A percentile compares a stretch with the other conserved stretches of the same genome.
phyloP scores from a whole-genome alignment of 768 basidiomycete genomes.

The Kondoa malvinella region DNA sequence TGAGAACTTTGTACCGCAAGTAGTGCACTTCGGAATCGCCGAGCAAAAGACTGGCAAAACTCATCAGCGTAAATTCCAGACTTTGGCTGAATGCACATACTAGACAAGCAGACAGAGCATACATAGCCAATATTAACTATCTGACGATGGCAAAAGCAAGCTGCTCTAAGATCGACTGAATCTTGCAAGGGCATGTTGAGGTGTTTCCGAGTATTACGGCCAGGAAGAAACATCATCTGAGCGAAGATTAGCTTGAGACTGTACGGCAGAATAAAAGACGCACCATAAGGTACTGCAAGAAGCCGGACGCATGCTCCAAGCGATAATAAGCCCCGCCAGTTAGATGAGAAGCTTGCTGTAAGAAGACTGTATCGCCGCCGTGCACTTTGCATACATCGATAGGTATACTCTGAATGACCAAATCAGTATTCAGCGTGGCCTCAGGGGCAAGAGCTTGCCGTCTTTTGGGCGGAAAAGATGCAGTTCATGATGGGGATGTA shows the following conservation, averaged over 20 bases:
- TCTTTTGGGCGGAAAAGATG: constrained; percentile 95
- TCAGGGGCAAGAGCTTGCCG: constrained; percentile 37
- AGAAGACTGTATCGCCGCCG: constrained; percentile 70
- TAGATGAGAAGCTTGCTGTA: constrained; percentile 91
- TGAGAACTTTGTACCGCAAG: constrained; percentile 25
- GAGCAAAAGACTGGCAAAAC: constrained; percentile 24
- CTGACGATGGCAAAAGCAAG: constrained; percentile 96
- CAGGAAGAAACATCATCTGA: constrained; percentile 69
- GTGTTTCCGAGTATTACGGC: constrained; percentile 52
- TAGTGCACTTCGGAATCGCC: constrained; percentile 25
- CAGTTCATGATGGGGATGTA: constrained; percentile 99
- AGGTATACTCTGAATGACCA: constrained; percentile 60
- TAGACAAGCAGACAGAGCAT: constrained; percentile 94
- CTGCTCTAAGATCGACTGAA: constrained; percentile 87
- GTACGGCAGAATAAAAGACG: constrained; percentile 21
- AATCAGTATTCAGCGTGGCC: not conserved
- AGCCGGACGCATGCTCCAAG: constrained; percentile 57
- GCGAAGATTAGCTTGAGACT: not conserved
- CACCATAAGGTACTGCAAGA: constrained; percentile 84
- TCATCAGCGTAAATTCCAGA: not conserved
- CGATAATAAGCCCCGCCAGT: constrained; percentile 87
- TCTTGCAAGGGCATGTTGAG: constrained; percentile 82
- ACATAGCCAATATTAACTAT: constrained; percentile 94
- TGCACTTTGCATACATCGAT: constrained; percentile 90
- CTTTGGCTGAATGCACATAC: constrained; percentile 38